Evolutionary conservation across 306 rosid species (phyloP), one percentile per base, ranked within the genome.

Genomic region (Gleditsia sinensis): DNA sequence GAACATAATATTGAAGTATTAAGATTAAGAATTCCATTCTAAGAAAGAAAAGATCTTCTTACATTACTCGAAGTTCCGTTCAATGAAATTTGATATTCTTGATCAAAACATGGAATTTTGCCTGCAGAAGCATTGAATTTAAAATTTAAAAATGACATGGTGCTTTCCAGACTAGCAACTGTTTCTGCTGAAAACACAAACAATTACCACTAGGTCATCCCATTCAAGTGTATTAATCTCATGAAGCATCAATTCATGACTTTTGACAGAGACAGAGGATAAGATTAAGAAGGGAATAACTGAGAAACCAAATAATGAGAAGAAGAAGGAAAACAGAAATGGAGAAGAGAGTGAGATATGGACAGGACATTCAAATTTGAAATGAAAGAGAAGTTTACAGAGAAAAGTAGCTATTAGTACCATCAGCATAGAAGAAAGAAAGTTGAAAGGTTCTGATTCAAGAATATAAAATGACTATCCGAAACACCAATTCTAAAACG

Each of bases 161-260:
- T 75, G 56, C 63, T 73, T 68, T 76, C 30, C 62, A 58, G 66
- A 66, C 34, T 70, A 62, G 53, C 51, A 51, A 28, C 23, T 37
- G 42, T 34, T 57, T 67, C 62, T 74, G 68, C 75, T 58, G 66
- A 46, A n/a, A n/a, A n/a, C n/a, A 37, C 19, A 66, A 70, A 64
- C 72, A 61, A 71, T 91, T 92, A 94, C 99, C 58, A 95, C 96
- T 54, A 95, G 96, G 20, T 95, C 99, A 76, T 95, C 97, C 99
- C 99, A 95, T 46, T 95, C 99, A 49, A 95, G 99, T 54, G 99
- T 92, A 79, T 95, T 95, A 76, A 95, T 88, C 83, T 95, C 99
- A 58, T 86, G 94, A 64, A 94, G 96, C 80, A 79, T 83, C 81
- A 77, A 69, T 68, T 94, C 92, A 63, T 86, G 87, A 82, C 64